Evolutionary conservation across 164 flowering plant species (phyloP).

Genomic region (Berberis vulgaris): DNA sequence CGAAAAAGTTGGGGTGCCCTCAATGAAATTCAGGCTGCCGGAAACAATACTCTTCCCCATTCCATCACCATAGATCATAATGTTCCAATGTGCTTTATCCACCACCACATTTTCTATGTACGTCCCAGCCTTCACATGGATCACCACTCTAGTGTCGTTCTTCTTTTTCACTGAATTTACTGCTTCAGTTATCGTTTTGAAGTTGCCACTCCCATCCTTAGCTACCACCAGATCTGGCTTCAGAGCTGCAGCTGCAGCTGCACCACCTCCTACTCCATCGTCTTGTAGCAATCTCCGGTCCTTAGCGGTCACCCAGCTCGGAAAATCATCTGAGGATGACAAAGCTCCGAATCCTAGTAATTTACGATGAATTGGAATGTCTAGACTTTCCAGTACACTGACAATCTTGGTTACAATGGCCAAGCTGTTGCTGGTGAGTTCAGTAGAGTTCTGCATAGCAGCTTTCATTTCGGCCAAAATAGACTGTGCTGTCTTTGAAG

Average conservation of each 20-base stretch:
- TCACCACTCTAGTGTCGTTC: slow-evolving; percentile 35
- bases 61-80: slow-evolving; percentile 72
- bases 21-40: slow-evolving; percentile 46
- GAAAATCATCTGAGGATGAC: slow-evolving; percentile 3
- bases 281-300: slow-evolving; percentile 40
- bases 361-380: slow-evolving; percentile 41
- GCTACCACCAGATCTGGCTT: slow-evolving; percentile 42
- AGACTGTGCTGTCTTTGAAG: neutral
- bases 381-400: slow-evolving; percentile 21
- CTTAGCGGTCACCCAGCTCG: slow-evolving; percentile 5
- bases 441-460: slow-evolving; percentile 41
- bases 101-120: slow-evolving; percentile 46
- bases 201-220: slow-evolving; percentile 37
- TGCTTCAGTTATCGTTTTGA: slow-evolving; percentile 38
- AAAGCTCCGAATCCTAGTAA: slow-evolving; percentile 13
- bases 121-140: slow-evolving; percentile 50
- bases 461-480: slow-evolving; percentile 12
- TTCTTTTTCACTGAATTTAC: slow-evolving; percentile 33
- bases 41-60: slow-evolving; percentile 39
- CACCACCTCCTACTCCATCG: neutral
- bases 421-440: slow-evolving; percentile 59
- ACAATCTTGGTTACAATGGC: slow-evolving; percentile 50
- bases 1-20: slow-evolving; percentile 59
- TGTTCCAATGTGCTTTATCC: slow-evolving; percentile 49
- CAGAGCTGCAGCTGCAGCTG: slow-evolving; percentile 1